These are phyloP conservation scores for Phialocephala subalpina DNA, from an alignment of 2,329 filamentous ascomycete species.

Conservation along the genomic window DNA sequence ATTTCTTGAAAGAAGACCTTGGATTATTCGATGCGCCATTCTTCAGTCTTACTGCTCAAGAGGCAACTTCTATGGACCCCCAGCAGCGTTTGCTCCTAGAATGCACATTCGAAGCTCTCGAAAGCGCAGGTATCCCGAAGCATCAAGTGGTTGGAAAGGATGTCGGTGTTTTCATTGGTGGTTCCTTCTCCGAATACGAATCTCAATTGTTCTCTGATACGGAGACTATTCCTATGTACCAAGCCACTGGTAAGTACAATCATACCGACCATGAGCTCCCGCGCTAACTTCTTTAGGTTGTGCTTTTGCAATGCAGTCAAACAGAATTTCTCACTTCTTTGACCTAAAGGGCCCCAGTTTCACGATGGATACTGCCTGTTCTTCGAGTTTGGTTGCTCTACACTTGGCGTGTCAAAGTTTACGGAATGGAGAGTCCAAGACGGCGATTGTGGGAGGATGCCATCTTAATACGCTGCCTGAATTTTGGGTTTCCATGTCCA, in stretches of 20 bases:
- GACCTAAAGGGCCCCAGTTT: conserved; percentile 63
- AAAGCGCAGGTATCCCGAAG: conserved; percentile 39
- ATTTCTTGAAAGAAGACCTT: conserved; percentile 40
- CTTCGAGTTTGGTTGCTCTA: conserved; percentile 61
- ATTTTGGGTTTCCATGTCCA: conserved; percentile 46
- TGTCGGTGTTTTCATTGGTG: conserved; percentile 59
- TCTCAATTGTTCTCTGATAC: conserved; percentile 48
- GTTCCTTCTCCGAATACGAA: conserved; percentile 45
- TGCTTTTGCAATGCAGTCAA: conserved; percentile 54
- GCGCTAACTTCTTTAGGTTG: conserved; percentile 26
- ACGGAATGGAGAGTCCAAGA: conserved; percentile 51
- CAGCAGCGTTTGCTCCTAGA: conserved; percentile 42
- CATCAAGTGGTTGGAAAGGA: conserved; percentile 32
- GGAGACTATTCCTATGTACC: conserved; percentile 58
- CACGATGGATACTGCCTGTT: conserved; percentile 62
- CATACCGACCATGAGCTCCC: too few species aligned
- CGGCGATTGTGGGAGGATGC: conserved; percentile 53
- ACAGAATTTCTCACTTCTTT: conserved; percentile 63
- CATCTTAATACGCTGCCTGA: conserved; percentile 38
- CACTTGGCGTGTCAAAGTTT: conserved; percentile 63
- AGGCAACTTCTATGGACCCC: conserved; percentile 45
- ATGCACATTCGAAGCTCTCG: conserved; percentile 40
- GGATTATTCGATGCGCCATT: conserved; percentile 42
- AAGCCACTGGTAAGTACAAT: conserved; percentile 53
- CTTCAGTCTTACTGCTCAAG: conserved; percentile 40